Base-by-base conservation (phyloP, 2,329 filamentous ascomycete species). In the Neonectria coccinea region DNA sequence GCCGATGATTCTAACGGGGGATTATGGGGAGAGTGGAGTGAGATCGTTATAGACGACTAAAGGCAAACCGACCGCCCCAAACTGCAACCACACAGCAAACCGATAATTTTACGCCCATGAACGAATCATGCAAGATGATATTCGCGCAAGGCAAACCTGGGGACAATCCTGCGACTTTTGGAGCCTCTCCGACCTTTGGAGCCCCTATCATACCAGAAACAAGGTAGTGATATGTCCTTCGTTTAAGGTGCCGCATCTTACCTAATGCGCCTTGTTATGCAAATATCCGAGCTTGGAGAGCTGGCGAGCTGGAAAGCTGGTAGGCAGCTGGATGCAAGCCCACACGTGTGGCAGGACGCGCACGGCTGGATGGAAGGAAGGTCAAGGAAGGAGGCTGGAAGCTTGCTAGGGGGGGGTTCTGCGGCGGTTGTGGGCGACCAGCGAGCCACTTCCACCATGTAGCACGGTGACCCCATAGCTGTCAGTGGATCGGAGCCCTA, bases 401-500 rank as follows among this genome's bases (percentile, higher is more conserved):
- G 56, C 56, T 59, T 56, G 12, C 29, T 33, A n/a, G 16, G 48
- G 48, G 27, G 10, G n/a, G 45, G 25, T 29, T 41, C 36, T 41
- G 36, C 36, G 39, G 31, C 33, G 47, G 42, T 27, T 54, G 52
- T 47, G 55, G 45, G 54, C 22, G 42, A 31, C 29, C 16, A 22
- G 45, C 45, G 20, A 22, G 20, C 42, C 42, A 22, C 9, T 25
- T 48, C 25, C 22, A 48, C 22, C 42, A 22, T 20, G 18, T 20
- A 47, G 47, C 27, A 51, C 48, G 16, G 27, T 12, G 47, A 51
- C 39, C 16, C 20, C 33, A 33, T 36, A 47, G 51, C 61, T 64
- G 51, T 31, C 51, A 58, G 45, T 59, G 61, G 61, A 64, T 64
- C 55, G 51, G 31, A 52, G 51, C 55, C 55, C 60, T 63, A 58